These are phyloP conservation scores for Coprinopsis strossmayeri DNA, from an alignment of 768 basidiomycete species.

Conservation along the genomic window DNA sequence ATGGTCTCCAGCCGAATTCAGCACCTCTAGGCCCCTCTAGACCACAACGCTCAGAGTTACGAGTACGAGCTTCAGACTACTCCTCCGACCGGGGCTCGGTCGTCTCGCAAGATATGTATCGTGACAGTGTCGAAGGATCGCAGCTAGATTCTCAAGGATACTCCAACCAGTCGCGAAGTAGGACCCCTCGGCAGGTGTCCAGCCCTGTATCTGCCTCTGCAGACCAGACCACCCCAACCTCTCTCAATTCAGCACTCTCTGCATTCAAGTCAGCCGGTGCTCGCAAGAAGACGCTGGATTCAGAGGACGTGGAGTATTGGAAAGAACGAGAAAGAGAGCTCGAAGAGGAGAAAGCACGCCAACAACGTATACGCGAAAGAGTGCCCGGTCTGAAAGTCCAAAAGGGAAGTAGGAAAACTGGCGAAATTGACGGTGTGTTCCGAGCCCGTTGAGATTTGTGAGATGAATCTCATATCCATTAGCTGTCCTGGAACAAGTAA, in stretches of 20 bases:
- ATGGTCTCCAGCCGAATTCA: conserved; percentile 26
- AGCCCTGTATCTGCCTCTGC: conserved; percentile 28
- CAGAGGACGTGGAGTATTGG: conserved; percentile 49
- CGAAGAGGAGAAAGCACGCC: conserved; percentile 58
- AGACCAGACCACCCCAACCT: conserved; percentile 35
- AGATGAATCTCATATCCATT: conserved; percentile 5
- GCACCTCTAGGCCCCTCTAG: conserved; percentile 50
- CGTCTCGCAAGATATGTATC: conserved; percentile 35
- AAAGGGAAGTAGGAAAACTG: conserved; percentile 49
- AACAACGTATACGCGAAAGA: conserved; percentile 64
- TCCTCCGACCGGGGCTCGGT: conserved; percentile 42
- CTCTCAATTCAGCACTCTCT: conserved; percentile 51
- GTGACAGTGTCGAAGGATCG: conserved; percentile 47
- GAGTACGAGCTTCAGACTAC: conserved; percentile 48
- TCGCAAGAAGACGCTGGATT: conserved; percentile 48
- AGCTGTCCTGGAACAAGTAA: conserved; percentile 84
- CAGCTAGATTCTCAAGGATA: conserved; percentile 34
- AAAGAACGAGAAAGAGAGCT: conserved; percentile 53
- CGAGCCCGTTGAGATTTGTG: conserved; percentile 1
- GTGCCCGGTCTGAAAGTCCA: conserved; percentile 50
- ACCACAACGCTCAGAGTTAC: conserved; percentile 62
- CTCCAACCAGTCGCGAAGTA: conserved; percentile 12
- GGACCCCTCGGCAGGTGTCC: conserved; percentile 14
- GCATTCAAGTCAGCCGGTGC: conserved; percentile 65
- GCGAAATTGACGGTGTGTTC: conserved; percentile 79